A percentile compares a stretch with the other conserved stretches of the same genome.
Evolutionary conservation across 2,329 filamentous ascomycete genomes (phyloP).

Genomic region (Amauroascus verrucosus): DNA sequence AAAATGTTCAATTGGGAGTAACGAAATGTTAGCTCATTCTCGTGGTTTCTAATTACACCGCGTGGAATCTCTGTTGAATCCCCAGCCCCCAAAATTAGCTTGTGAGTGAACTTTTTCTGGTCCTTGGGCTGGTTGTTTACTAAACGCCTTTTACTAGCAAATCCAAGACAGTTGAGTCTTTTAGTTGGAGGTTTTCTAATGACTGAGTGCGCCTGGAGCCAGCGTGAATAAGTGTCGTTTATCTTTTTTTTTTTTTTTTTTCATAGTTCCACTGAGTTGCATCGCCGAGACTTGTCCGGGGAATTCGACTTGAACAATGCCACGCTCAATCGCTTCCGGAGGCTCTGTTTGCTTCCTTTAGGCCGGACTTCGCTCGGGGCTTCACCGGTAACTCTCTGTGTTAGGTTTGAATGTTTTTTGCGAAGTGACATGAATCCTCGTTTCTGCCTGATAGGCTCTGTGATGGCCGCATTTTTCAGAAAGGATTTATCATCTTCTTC

Average conservation of each 20-base stretch:
- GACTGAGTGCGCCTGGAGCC: neutral
- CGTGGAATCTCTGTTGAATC: conserved; percentile 1
- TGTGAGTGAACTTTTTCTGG: too few relatives aligned
- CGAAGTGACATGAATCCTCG: conserved; percentile 6
- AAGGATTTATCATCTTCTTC: conserved; percentile 1
- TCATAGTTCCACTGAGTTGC: conserved; percentile 6
- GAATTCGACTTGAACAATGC: conserved; percentile 13
- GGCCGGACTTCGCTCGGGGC: neutral
- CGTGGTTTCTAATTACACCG: neutral
- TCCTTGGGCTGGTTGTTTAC: too few relatives aligned
- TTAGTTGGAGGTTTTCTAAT: neutral
- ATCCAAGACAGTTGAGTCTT: too few relatives aligned
- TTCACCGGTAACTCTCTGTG: neutral
- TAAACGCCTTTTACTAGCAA: too few relatives aligned
- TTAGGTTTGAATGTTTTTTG: conserved; percentile 2
- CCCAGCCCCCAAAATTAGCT: neutral
- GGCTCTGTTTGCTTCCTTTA: conserved; percentile 10
- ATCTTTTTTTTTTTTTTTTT: neutral
- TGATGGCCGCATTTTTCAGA: neutral
- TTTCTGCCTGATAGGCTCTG: neutral
- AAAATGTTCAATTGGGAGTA: neutral
- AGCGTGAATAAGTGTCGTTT: neutral
- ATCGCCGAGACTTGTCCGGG: conserved; percentile 9
- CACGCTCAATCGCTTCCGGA: conserved; percentile 15
- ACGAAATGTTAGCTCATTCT: neutral